Percentiles rank a stretch among this genome's conserved stretches.
phyloP scores from a whole-genome alignment of 2,329 filamentous ascomycete species.

The Aureobasidium sp. region DNA sequence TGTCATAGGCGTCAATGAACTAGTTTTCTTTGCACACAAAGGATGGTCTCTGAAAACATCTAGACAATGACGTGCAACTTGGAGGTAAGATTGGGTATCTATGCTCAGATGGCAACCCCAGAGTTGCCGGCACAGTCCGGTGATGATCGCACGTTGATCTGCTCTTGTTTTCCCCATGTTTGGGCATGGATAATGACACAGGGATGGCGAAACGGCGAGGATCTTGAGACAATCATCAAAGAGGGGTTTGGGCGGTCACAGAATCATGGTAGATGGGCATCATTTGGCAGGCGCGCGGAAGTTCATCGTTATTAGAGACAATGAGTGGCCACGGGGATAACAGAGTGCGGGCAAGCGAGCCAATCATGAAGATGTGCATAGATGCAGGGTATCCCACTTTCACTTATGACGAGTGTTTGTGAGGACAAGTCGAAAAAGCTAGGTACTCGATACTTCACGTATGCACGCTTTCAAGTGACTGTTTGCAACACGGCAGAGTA shows the following conservation, averaged over 20 bases:
- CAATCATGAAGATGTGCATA: background rate
- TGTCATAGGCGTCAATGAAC: slow-evolving; percentile 13
- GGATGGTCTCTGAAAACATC: background rate
- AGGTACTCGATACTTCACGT: background rate
- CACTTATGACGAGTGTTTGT: background rate
- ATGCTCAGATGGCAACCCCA: background rate
- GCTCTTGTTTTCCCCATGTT: background rate
- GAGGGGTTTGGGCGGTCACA: background rate
- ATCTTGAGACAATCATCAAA: background rate
- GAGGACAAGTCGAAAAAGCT: background rate
- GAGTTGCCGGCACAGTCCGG: background rate
- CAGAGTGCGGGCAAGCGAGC: slow-evolving; percentile 2
- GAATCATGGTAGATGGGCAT: background rate
- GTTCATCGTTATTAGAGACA: background rate
- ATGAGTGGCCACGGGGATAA: background rate
- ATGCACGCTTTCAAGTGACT: background rate
- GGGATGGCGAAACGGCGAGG: background rate
- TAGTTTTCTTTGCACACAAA: slow-evolving; percentile 5
- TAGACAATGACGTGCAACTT: background rate
- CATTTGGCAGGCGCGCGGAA: background rate
- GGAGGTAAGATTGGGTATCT: background rate
- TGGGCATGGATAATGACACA: background rate
- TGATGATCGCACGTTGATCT: background rate
- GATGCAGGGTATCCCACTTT: background rate
- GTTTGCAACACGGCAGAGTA: background rate